Base-by-base conservation (phyloP, 768 basidiomycete genomes). In the Termitomyces sp. region DNA sequence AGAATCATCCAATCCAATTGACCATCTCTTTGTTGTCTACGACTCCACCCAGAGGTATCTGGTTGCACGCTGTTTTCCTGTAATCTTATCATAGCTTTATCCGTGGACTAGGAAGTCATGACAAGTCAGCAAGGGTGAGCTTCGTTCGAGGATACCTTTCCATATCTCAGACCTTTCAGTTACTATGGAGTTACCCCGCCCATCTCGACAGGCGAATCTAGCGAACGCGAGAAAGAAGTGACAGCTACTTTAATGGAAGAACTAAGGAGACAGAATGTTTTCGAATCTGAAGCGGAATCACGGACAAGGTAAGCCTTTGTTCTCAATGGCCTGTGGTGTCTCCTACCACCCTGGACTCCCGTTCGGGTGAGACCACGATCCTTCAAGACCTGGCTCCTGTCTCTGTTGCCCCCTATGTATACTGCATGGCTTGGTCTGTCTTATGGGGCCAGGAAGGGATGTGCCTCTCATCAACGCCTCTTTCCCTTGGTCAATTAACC, bases 231-330 rank as follows among this genome's bases (percentile, higher is more conserved):
- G 74, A 88, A 86, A 70, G 88, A 90, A 70, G 89, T 94, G 22
- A 93, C 91, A 0, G 67, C 77, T 18, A 88, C 90, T 6, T 76
- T 99, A 53, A 92, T 98, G 89, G 87, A 92, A 57, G 96, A 99
- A 71, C 80, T 99, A 32, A 81, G 85, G 66, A 76, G 82, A 46
- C 88, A 96, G 67, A 88, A 90, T 57, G 88, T 88, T 2, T 96
- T 97, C 71, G 96, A 98, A 74, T 85, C 80, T 46, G 90, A 93
- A 60, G 88, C 92, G 54, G 94, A 98, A 71, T 80, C 91, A 27
- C 83, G 88, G 71, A 87, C 83, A 60, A 87, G 96, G 96, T 97
- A 69, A 76, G 89, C 69, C 13, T 61, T 47, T 56, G 57, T 51
- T 36, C 46, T 59, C 37, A 43, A 52, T 53, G 24, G 49, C 55